Evolutionary conservation across 1,139 yeast genomes (phyloP), one percentile per base, ranked within the genome.

Genomic region (Debaryomyces nepalensis): DNA sequence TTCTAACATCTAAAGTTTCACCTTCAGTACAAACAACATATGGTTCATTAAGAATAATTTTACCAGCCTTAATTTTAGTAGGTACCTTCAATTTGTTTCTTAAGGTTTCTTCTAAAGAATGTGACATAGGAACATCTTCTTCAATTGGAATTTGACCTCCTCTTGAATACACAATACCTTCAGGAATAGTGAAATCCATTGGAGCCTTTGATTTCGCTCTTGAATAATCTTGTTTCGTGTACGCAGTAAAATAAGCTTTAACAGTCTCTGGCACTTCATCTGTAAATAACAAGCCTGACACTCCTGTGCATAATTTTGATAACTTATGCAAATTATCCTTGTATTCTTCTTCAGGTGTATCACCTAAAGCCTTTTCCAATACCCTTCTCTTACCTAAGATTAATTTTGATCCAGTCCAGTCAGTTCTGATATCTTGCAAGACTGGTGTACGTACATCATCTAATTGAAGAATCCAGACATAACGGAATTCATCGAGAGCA

Each of bases 361-460:
- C 84, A 51, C 99, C 99, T 26, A 93, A 73, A 2, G 97, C 96
- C 68, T 91, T 89, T 60, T 88, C 95, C 62, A 95, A 76, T 10
- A 93, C 97, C 65, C 90, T 86, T 63, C 95, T 87, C 64, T 93
- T 89, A 52, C 99, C 99, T 69, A 91, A 77, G 48, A 89, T 75
- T 50, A 91, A 73, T 63, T 89, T 85, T 31, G 97, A 88, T 8
- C 96, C 98, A 32, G 70, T 69, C 99, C 99, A 93, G 55, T 89
- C 95, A 34, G 81, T 78, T 73, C 99, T 82, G 47, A 93, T 84
- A 54, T 89, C 96, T 67, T 93, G 97, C 56, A 93, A 75, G 45
- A 91, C 96, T 43, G 96, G 96, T 48, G 97, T 95, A 70, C 99
- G 86, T 63, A 93, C 96, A 68, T 91, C 95, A 60, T 89, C 95